Base-by-base conservation (phyloP, 495 filamentous ascomycete species). In the Pyrenula aspistea region DNA sequence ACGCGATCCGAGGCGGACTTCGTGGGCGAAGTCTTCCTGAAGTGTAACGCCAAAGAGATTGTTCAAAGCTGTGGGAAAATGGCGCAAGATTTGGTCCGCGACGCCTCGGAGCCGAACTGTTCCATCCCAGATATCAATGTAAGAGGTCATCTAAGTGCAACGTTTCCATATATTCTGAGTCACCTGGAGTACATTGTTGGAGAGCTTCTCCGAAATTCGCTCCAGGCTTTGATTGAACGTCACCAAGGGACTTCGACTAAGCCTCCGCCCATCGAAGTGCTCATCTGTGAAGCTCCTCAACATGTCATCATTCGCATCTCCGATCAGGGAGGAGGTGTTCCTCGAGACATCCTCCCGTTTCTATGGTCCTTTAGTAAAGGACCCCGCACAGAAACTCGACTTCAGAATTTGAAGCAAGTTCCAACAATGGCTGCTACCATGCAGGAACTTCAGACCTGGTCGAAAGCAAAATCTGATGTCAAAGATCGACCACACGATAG, bases 131-230 rank as follows among this genome's bases (percentile, higher is more conserved):
- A 87, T 56, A 87, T 99, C 67, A 78, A 74, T n/a, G 78, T 99
- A 53, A 78, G 87, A 60, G 93, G 93, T 10, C 91, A 97, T 63
- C 71, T 91, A 3, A 82, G 88, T 4, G 90, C 89, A 0, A 95
- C 85, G 10, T 97, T 99, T 66, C 94, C 94, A 1, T 99, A 96
- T 60, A 97, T 97, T 58, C 80, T 94, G 20, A 92, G 86, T 62
- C 94, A 97, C 66, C 76, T 99, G 53, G 90, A 99, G 71, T 99
- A 97, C 65, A 96, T 97, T 62, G 81, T 97, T 56, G 91, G 93
- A 36, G 93, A 99, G 69, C 83, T 99, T 11, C 77, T 99, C 19
- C 84, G 93, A 56, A 99, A 99, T 70, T 92, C 89, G 0, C 84
- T 99, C 22, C 91, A 97, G 68, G 92, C 90, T 22, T 84, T 91